phyloP scores from a whole-genome alignment of 371 early-diverging fungal genomes.

The Mycotypha africana region DNA sequence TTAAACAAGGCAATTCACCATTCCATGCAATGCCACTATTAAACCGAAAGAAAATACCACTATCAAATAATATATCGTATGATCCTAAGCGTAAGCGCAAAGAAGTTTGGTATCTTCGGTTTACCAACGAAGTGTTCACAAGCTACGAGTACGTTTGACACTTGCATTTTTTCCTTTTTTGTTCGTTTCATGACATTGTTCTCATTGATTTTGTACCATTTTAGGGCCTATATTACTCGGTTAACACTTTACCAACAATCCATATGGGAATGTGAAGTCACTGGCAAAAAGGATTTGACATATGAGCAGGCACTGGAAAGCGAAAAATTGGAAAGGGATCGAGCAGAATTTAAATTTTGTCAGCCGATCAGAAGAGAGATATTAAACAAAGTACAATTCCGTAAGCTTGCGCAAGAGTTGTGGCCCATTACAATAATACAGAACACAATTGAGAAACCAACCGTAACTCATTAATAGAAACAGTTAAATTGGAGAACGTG shows the following conservation, averaged over 20 bases:
- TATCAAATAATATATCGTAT: constrained; percentile 25
- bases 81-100: constrained; percentile 36
- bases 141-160: constrained; percentile 82
- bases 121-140: constrained; percentile 81
- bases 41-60: constrained; percentile 32
- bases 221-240: constrained; percentile 71
- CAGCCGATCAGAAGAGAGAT: constrained; percentile 54
- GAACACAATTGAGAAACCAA: too few relatives aligned
- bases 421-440: too few relatives aligned
- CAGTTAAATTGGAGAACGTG: constrained; percentile 37
- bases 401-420: constrained; percentile 33
- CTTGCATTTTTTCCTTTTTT: constrained; percentile 14
- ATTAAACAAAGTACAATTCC: constrained; percentile 60
- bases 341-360: constrained; percentile 58
- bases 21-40: constrained; percentile 29
- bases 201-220: not conserved
- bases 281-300: constrained; percentile 69
- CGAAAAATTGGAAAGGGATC: constrained; percentile 55
- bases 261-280: constrained; percentile 74
- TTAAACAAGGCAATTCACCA: too few relatives aligned
- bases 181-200: constrained; percentile 1
- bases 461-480: constrained; percentile 30
- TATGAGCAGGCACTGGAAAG: constrained; percentile 81
- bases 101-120: constrained; percentile 75
- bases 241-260: constrained; percentile 64